Conservation (phyloP, 192 early-diverging fungal species). For the Backusella psychrophila region DNA sequence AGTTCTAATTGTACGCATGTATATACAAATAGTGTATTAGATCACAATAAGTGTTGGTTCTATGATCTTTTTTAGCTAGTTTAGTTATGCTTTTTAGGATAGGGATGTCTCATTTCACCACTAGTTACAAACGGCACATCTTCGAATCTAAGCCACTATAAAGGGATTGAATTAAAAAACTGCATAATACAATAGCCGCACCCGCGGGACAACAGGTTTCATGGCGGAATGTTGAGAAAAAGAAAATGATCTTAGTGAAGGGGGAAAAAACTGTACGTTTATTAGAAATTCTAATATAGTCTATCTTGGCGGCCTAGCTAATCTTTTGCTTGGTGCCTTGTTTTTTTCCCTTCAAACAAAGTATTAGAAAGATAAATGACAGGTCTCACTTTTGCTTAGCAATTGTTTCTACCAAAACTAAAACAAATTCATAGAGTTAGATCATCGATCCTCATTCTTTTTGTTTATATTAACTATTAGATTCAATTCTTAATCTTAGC, state of each 20-base stretch:
- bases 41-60: background rate
- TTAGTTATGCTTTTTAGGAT: background rate
- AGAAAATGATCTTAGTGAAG: background rate
- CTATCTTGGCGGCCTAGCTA: background rate
- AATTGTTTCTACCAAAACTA: background rate
- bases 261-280: background rate
- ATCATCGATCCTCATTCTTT: no score
- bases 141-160: background rate
- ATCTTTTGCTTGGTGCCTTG: background rate
- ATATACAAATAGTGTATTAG: background rate
- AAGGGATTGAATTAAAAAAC: background rate
- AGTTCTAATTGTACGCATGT: background rate
- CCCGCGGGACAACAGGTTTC: background rate
- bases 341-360: background rate
- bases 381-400: background rate
- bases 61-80: background rate
- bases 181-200: conserved; percentile 3
- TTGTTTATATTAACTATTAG: background rate
- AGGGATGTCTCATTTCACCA: background rate
- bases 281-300: background rate
- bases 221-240: conserved; percentile 4
- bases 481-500: background rate
- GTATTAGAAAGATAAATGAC: background rate
- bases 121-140: background rate
- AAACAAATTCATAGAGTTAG: background rate